Base-by-base conservation (phyloP, 345 rosid genomes). In the Salix suchowensis region DNA sequence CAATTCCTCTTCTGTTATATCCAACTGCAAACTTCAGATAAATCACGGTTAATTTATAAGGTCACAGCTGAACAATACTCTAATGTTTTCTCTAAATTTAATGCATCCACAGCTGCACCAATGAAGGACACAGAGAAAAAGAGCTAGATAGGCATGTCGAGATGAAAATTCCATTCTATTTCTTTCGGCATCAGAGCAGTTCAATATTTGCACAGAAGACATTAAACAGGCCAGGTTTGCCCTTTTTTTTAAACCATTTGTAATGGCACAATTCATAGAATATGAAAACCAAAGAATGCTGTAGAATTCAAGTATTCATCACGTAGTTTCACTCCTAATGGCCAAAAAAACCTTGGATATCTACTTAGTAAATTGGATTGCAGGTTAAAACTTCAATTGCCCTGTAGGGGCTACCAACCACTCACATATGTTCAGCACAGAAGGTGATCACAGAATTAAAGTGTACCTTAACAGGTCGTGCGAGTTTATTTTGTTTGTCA, bases 1-100 rank as follows among this genome's bases (percentile, higher is more conserved):
- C 93, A 72, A 85, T 82, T 62, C 98, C 98, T 86, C 98, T 90
- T 82, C 96, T 88, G 75, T 86, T 89, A 80, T 88, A 95, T 24
- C 87, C 97, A 84, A 92, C 96, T 77, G 97, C 98, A 91, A 90
- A 95, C 98, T 93, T 58, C 71, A 79, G 30, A 14, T 55, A 66
- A 4, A 21, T 10, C 28, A n/a, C 34, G 24, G 52, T 67, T 19
- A 52, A 64, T 44, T 26, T 12, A 46, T 15, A 74, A 10, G n/a
- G 21, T 65, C 32, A 13, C 39, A 44, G 4, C 30, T 2, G 30
- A 65, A 11, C 10, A 46, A 13, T 10, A 39, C 5, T 44, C 28
- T 62, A 0, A 37, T 40, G 7, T 46, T 55, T 68, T 8, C 39
- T 24, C 66, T n/a, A 54, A 52, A 18, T 16, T 37, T 13, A 8